These are phyloP conservation scores for Blastobotrys serpentis DNA, from an alignment of 1,139 yeast species.

Conservation along the genomic window DNA sequence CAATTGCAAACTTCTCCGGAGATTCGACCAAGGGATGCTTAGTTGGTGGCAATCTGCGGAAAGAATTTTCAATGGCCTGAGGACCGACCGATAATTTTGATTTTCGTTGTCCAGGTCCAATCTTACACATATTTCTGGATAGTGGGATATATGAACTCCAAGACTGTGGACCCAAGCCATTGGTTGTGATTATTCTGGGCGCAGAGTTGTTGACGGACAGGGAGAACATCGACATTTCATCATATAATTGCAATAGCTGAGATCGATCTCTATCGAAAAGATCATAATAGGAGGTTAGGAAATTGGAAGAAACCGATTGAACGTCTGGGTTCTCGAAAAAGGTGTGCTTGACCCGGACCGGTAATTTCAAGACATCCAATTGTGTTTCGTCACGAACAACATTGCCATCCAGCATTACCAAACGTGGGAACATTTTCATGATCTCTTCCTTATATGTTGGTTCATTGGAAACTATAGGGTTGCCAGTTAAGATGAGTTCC, in stretches of 20 bases:
- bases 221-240: constrained; percentile 82
- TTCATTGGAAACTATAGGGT: constrained; percentile 64
- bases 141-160: constrained; percentile 45
- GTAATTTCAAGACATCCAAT: constrained; percentile 46
- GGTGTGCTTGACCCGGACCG: constrained; percentile 53
- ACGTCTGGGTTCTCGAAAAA: constrained; percentile 82
- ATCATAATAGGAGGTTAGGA: constrained; percentile 69
- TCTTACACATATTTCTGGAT: constrained; percentile 74
- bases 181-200: constrained; percentile 38
- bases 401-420: constrained; percentile 76
- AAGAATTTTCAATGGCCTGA: constrained; percentile 59
- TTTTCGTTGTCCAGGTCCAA: constrained; percentile 55
- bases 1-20: constrained; percentile 72
- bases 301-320: constrained; percentile 67
- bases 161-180: constrained; percentile 23
- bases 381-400: constrained; percentile 70
- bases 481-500: constrained; percentile 73
- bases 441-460: constrained; percentile 60
- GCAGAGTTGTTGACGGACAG: constrained; percentile 53
- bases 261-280: constrained; percentile 80
- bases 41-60: constrained; percentile 69
- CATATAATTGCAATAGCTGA: constrained; percentile 70
- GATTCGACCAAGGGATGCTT: constrained; percentile 64
- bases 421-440: constrained; percentile 69
- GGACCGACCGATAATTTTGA: constrained; percentile 70